Base-by-base conservation (phyloP, 176 grass and related monocot genomes). In the Aegilops umbellulata region DNA sequence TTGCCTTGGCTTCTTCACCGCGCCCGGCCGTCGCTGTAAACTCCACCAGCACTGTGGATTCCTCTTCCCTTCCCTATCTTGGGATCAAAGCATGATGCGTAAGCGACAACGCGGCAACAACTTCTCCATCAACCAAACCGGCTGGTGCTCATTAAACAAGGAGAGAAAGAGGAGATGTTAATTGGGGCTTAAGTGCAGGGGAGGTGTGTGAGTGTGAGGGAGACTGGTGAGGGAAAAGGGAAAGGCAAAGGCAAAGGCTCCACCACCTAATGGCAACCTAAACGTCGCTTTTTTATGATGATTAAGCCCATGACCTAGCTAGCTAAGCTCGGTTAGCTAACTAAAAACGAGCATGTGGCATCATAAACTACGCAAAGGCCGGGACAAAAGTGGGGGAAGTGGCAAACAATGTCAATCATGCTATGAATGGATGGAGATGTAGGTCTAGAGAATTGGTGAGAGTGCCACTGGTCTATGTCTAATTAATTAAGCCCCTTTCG, bases 241-340 rank as follows among this genome's bases (percentile, higher is more conserved):
- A 22, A 20, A 31, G 15, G 65, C 6, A 39, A 36, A 36, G 8
- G 38, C 38, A 46, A 30, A 82, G 65, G 34, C 80, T 44, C 71
- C 79, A 78, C 74, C 89, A 82, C 74, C 89, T 79, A 87, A 83
- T 58, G 65, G 84, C 89, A 87, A 83, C 89, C 80, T 32, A 90
- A 32, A 83, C 80, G 80, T 67, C 75, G 73, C 84, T 83, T 89
- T 82, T 85, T 67, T 4, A 44, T 44, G 42, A 44, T 86, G 78
- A 90, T 90, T 86, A 78, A 82, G 26, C 39, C 41, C 79, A 78
- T 70, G 87, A 61, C 53, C 49, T 49, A 71, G 57, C 24, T 49
- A 23, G 64, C 41, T 77, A 69, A 17, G 47, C 49, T 19, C n/a
- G 24, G 35, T 77, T 53, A 19, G 19, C 64, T 66, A 41, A 30